Conservation (phyloP, 441 rosid species). For the Biscutella laevigata region DNA sequence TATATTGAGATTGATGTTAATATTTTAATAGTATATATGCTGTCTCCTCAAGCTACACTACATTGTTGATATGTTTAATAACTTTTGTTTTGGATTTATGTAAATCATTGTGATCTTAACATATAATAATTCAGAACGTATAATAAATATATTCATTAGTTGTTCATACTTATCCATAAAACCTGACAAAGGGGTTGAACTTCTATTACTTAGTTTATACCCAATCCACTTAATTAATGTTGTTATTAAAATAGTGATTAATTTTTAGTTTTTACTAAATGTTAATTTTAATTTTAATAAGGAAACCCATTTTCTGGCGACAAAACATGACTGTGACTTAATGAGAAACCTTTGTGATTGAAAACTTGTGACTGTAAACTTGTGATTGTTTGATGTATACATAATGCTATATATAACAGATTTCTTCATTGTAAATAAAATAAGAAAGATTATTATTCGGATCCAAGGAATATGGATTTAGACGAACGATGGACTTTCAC, state of each 20-base stretch:
- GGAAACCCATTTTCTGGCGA: no score
- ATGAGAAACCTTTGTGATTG: no score
- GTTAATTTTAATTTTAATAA: no score
- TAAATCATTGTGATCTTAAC: conserved; percentile 11
- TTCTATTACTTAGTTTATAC: conserved; percentile 18
- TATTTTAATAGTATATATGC: neutral
- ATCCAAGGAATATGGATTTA: no score
- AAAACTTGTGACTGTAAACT: no score
- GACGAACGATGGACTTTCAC: no score
- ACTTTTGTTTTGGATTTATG: conserved; percentile 16
- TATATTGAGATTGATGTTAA: conserved; percentile 14
- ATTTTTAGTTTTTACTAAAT: no score
- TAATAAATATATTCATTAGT: conserved; percentile 6
- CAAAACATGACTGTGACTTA: no score
- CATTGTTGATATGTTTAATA: conserved; percentile 5
- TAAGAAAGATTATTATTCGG: no score
- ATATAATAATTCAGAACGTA: conserved; percentile 14
- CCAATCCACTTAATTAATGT: conserved; percentile 20
- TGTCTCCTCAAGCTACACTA: conserved; percentile 12
- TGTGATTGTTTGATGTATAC: no score
- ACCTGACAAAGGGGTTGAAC: conserved; percentile 17
- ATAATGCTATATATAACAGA: no score
- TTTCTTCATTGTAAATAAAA: no score
- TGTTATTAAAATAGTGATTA: conserved; percentile 9
- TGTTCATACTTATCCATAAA: conserved; percentile 17